These are phyloP conservation scores for Mixia osmundae DNA, from an alignment of 1,284 basidiomycete genomes.

Conservation along the genomic window DNA sequence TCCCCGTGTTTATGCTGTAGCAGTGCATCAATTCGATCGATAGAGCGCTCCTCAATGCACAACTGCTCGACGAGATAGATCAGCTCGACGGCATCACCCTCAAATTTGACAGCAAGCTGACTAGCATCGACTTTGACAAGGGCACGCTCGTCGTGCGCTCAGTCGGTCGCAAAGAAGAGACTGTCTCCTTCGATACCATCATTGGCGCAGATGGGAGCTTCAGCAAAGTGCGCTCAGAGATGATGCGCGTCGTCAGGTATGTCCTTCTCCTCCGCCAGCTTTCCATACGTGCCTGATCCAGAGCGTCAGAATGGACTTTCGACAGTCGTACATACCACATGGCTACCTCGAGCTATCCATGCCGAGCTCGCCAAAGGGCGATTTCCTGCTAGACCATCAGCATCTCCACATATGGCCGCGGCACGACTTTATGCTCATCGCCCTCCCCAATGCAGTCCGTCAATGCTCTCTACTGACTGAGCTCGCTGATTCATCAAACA, in stretches of 20 bases:
- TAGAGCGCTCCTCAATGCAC: slow-evolving; percentile 61
- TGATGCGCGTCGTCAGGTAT: slow-evolving; percentile 72
- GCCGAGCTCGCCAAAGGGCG: slow-evolving; percentile 44
- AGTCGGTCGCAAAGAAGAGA: slow-evolving; percentile 28
- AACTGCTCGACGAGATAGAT: slow-evolving; percentile 46
- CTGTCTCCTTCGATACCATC: slow-evolving; percentile 48
- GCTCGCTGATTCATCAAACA: slow-evolving; percentile 19
- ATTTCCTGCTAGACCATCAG: slow-evolving; percentile 68
- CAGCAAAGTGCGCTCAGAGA: slow-evolving; percentile 56
- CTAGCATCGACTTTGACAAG: slow-evolving; percentile 45
- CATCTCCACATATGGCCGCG: slow-evolving; percentile 98
- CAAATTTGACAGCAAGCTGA: slow-evolving; percentile 59
- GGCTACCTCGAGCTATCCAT: slow-evolving; percentile 93
- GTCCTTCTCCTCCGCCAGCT: slow-evolving; percentile 17
- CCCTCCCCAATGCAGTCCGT: slow-evolving; percentile 74
- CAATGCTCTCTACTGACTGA: slow-evolving; percentile 10
- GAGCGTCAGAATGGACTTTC: slow-evolving; percentile 56
- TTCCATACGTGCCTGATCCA: slow-evolving; percentile 13
- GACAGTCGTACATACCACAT: slow-evolving; percentile 80
- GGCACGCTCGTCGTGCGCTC: slow-evolving; percentile 23
- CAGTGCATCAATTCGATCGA: slow-evolving; percentile 86
- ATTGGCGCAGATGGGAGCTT: slow-evolving; percentile 75
- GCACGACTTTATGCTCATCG: slow-evolving; percentile 96
- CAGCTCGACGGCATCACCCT: slow-evolving; percentile 38
- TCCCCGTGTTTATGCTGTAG: slow-evolving; percentile 10